phyloP scores from a whole-genome alignment of 805 yeast species.

The Saccharomycopsis capsularis region DNA sequence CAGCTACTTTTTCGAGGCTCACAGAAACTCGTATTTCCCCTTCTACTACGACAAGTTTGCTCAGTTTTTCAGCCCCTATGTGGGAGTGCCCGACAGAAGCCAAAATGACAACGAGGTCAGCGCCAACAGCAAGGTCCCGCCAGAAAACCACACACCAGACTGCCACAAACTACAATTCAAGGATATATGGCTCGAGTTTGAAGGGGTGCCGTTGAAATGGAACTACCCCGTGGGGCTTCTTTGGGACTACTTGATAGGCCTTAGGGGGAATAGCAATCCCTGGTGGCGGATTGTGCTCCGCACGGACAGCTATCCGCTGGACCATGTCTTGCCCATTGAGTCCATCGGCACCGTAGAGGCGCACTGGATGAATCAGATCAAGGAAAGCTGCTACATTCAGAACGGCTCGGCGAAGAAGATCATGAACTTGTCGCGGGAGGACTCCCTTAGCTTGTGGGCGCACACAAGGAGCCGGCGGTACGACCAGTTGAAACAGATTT shows the following conservation, averaged over 20 bases:
- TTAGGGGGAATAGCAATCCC: slow-evolving; percentile 23
- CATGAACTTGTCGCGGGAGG: slow-evolving; percentile 65
- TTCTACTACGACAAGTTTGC: slow-evolving; percentile 33
- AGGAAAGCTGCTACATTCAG: slow-evolving; percentile 71
- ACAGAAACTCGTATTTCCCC: slow-evolving; percentile 50
- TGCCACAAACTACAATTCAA: not conserved
- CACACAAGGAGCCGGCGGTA: slow-evolving; percentile 28
- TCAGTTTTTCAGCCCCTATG: slow-evolving; percentile 32
- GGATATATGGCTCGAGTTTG: slow-evolving; percentile 62
- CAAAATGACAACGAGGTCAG: not conserved
- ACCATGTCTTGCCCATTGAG: slow-evolving; percentile 36
- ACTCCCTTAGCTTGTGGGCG: slow-evolving; percentile 51
- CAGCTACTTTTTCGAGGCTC: slow-evolving; percentile 16
- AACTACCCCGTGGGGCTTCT: slow-evolving; percentile 67
- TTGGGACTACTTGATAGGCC: slow-evolving; percentile 44
- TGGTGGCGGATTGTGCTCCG: slow-evolving; percentile 45
- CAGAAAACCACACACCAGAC: not conserved
- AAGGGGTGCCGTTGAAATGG: slow-evolving; percentile 65
- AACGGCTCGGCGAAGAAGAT: slow-evolving; percentile 74
- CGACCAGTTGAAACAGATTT: slow-evolving; percentile 24
- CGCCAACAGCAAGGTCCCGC: not conserved
- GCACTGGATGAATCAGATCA: slow-evolving; percentile 70
- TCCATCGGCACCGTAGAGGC: slow-evolving; percentile 33
- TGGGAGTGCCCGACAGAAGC: slow-evolving; percentile 24
- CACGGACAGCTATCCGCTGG: slow-evolving; percentile 38